Evolutionary conservation across 176 grass and related monocot genomes (phyloP), one percentile per base, ranked within the genome.

Genomic region (Zea luxurians): DNA sequence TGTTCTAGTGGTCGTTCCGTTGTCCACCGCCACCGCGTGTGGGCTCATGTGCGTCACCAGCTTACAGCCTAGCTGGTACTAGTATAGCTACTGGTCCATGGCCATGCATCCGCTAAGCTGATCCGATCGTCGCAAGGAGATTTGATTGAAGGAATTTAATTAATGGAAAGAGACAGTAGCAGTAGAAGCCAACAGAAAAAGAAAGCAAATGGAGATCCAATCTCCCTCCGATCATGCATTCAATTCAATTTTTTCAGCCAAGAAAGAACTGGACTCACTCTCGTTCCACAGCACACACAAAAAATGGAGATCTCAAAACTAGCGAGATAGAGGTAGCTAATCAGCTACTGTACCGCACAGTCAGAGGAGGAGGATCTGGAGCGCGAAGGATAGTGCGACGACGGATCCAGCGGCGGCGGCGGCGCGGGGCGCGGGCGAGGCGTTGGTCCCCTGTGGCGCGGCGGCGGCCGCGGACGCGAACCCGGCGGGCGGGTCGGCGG

Each of bases 401-500:
- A 66, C 2, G 61, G 80, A 78, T 72, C 73, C 85, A 4, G 35
- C 78, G 21, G 20, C 71, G 63, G 13, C 66, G 16, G 5, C 38
- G 6, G 40, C 27, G 16, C 66, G 38, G 59, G 3, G 9, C 27
- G 89, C 64, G 18, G 46, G 0, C 13, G 57, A 48, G 48, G 44
- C 66, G 0, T 70, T 81, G 5, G 37, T 20, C 27, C 27, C 27
- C 27, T 21, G 82, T 54, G 7, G 69, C 48, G 6, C 55, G 2
- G 92, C 88, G 3, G 80, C 86, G 15, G 75, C 71, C 10, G 84
- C 67, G 7, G 66, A 10, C 40, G 38, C 21, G 57, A 10, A 8
- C 3, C 59, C 55, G 0, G 73, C 59, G 0, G 79, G 80, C 7
- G 45, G 43, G n/a, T 73, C 83, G 8, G 77, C 53, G 4, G 60